These are phyloP conservation scores for Citrus mangshanensis DNA, from an alignment of 345 rosid species.

Conservation along the genomic window DNA sequence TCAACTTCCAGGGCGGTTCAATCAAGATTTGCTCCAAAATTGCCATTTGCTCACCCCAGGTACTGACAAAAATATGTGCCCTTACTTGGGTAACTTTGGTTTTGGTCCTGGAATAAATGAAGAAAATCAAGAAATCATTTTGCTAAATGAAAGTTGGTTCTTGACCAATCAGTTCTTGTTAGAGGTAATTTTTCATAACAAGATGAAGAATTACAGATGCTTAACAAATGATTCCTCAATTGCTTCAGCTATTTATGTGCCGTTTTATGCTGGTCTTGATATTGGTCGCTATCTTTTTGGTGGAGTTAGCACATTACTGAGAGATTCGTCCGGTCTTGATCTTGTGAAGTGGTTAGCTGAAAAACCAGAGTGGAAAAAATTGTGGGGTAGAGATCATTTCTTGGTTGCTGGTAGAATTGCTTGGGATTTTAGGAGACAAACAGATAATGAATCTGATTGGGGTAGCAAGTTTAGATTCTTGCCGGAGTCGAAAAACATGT, in stretches of 20 bases:
- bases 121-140: slow-evolving; percentile 31
- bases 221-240: slow-evolving; percentile 50
- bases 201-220: slow-evolving; percentile 56
- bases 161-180: slow-evolving; percentile 63
- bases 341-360: slow-evolving; percentile 43
- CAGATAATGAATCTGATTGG: slow-evolving; percentile 58
- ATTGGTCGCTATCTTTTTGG: slow-evolving; percentile 57
- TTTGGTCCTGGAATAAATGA: slow-evolving; percentile 41
- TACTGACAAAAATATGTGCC: slow-evolving; percentile 58
- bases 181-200: slow-evolving; percentile 60
- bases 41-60: slow-evolving; percentile 48
- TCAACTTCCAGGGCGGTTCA: slow-evolving; percentile 55
- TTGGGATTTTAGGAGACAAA: slow-evolving; percentile 70
- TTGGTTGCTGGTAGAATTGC: slow-evolving; percentile 64
- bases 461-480: slow-evolving; percentile 69
- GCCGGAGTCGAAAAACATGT: slow-evolving; percentile 56
- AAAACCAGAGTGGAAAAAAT: slow-evolving; percentile 48
- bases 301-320: slow-evolving; percentile 40
- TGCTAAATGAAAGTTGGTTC: slow-evolving; percentile 48
- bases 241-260: slow-evolving; percentile 61
- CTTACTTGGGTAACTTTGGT: slow-evolving; percentile 49
- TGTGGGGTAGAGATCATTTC: slow-evolving; percentile 71
- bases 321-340: slow-evolving; percentile 50
- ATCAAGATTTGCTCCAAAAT: slow-evolving; percentile 41
- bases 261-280: slow-evolving; percentile 70